Evolutionary conservation across 371 early-diverging fungal genomes (phyloP).

Genomic region (Mucor lusitanicus): DNA sequence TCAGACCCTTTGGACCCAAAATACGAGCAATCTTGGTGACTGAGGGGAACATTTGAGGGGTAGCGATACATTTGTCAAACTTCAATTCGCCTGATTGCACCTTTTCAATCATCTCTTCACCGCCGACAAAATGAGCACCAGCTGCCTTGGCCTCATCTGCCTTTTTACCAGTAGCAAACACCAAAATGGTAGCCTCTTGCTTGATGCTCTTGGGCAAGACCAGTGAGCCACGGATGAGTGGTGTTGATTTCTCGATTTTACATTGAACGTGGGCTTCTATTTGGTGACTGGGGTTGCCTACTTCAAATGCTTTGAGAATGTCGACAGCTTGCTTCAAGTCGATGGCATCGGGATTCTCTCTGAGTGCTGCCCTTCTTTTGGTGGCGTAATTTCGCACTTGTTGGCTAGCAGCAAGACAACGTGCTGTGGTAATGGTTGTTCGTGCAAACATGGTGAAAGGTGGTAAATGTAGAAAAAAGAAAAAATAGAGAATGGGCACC

Average conservation of each 20-base stretch:
- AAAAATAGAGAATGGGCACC: not conserved
- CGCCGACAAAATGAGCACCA: conserved; percentile 87
- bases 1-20: conserved; percentile 93
- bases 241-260: conserved; percentile 73
- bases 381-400: conserved; percentile 31
- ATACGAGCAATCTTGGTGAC: conserved; percentile 91
- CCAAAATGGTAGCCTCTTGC: conserved; percentile 65
- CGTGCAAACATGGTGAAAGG: conserved; percentile 13
- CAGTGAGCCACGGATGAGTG: conserved; percentile 74
- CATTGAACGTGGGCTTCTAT: conserved; percentile 76
- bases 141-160: conserved; percentile 84
- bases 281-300: conserved; percentile 67
- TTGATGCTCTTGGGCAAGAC: conserved; percentile 69
- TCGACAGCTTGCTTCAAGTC: conserved; percentile 43
- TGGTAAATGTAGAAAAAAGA: conserved; percentile 1
- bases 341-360: conserved; percentile 44
- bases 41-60: conserved; percentile 86
- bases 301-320: conserved; percentile 67
- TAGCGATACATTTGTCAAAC: conserved; percentile 87
- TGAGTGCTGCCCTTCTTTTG: conserved; percentile 29
- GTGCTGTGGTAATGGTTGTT: conserved; percentile 2
- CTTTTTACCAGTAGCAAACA: conserved; percentile 80
- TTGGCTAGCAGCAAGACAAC: not conserved
- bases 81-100: conserved; percentile 65
- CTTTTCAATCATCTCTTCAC: conserved; percentile 81